These are phyloP conservation scores for Calonectria naviculata DNA, from an alignment of 2,329 filamentous ascomycete species.

Conservation along the genomic window DNA sequence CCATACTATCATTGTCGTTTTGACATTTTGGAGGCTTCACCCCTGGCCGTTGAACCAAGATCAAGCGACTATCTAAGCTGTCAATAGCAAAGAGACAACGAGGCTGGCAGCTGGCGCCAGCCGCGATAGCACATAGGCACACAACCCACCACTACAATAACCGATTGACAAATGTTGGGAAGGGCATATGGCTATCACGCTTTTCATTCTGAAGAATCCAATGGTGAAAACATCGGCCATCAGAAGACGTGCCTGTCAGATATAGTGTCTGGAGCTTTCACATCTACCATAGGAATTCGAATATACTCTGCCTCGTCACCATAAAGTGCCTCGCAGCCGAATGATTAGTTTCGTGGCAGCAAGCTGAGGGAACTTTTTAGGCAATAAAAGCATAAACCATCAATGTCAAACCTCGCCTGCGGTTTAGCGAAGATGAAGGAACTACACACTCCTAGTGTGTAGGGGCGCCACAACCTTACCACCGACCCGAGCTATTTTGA, in stretches of 20 bases:
- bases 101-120: constrained; percentile 80
- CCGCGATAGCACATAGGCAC: constrained; percentile 87
- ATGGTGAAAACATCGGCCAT: constrained; percentile 96
- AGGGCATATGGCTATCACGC: constrained; percentile 75
- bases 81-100: constrained; percentile 84
- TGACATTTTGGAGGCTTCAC: constrained; percentile 87
- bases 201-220: constrained; percentile 84
- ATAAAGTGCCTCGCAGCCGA: constrained; percentile 76
- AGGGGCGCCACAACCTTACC: constrained; percentile 88
- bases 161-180: constrained; percentile 59
- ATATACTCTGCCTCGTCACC: constrained; percentile 87
- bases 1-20: constrained; percentile 72
- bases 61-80: constrained; percentile 78
- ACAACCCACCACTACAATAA: constrained; percentile 85
- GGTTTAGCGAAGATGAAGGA: neutral
- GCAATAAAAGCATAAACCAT: constrained; percentile 85
- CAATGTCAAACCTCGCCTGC: constrained; percentile 24
- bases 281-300: constrained; percentile 82
- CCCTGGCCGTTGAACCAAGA: constrained; percentile 77
- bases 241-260: constrained; percentile 80
- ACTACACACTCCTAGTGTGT: constrained; percentile 77
- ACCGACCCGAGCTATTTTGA: constrained; percentile 76
- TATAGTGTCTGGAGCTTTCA: constrained; percentile 75
- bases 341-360: constrained; percentile 78
- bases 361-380: constrained; percentile 77